These are phyloP conservation scores for Xylaria intraflava DNA, from an alignment of 495 filamentous ascomycete species.

Conservation along the genomic window DNA sequence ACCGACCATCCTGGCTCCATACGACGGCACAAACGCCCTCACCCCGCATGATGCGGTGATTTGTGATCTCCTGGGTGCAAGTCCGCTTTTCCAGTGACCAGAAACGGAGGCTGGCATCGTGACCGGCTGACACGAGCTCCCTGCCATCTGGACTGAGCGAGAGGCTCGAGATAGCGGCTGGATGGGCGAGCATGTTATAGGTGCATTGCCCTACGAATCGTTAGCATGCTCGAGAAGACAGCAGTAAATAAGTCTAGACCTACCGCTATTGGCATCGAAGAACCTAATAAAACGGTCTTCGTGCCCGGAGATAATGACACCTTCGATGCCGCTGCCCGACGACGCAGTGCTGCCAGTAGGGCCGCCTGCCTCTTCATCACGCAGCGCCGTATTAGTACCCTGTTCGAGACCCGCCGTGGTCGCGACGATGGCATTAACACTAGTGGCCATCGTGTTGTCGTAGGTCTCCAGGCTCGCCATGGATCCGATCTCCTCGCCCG, in stretches of 20 bases:
- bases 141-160: slow-evolving; percentile 86
- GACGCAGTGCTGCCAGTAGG: slow-evolving; percentile 69
- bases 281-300: slow-evolving; percentile 93
- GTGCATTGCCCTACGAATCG: slow-evolving; percentile 80
- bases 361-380: slow-evolving; percentile 44
- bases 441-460: slow-evolving; percentile 72
- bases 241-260: slow-evolving; percentile 30
- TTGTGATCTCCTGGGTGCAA: slow-evolving; percentile 90
- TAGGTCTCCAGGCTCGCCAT: slow-evolving; percentile 95
- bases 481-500: slow-evolving; percentile 80
- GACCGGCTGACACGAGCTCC: slow-evolving; percentile 91
- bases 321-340: slow-evolving; percentile 67
- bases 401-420: slow-evolving; percentile 73
- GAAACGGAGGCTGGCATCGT: slow-evolving; percentile 90
- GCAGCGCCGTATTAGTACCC: slow-evolving; percentile 56
- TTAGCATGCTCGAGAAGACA: slow-evolving; percentile 24
- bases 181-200: slow-evolving; percentile 96
- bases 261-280: slow-evolving; percentile 98
- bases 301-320: slow-evolving; percentile 88
- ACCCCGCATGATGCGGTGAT: slow-evolving; percentile 83
- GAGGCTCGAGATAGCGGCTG: slow-evolving; percentile 81
- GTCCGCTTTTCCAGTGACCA: slow-evolving; percentile 94
- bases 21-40: slow-evolving; percentile 90
- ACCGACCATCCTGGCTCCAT: slow-evolving; percentile 89
- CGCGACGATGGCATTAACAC: slow-evolving; percentile 87